These are phyloP conservation scores for Penicillium freii DNA, from an alignment of 2,329 filamentous ascomycete species.

Conservation along the genomic window DNA sequence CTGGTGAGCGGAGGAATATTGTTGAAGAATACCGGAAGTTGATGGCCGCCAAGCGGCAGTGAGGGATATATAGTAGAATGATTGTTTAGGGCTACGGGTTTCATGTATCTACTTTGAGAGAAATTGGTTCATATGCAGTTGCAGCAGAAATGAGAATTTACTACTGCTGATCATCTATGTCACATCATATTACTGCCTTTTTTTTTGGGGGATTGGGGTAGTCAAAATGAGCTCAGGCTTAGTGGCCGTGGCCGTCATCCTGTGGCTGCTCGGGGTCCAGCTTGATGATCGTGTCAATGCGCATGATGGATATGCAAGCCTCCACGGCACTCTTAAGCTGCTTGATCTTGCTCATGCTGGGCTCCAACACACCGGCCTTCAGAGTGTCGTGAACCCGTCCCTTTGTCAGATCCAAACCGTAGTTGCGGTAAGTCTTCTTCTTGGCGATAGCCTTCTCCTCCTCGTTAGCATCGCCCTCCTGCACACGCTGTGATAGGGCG, in stretches of 20 bases:
- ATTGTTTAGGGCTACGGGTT: background rate
- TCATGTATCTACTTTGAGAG: slow-evolving; percentile 6
- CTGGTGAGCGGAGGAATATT: slow-evolving; percentile 66
- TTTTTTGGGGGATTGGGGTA: slow-evolving; percentile 19
- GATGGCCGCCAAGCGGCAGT: slow-evolving; percentile 57
- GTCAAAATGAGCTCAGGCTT: slow-evolving; percentile 30
- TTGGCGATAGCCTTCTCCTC: slow-evolving; percentile 86
- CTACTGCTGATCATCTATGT: slow-evolving; percentile 27
- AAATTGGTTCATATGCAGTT: slow-evolving; percentile 20
- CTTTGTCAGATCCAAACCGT: slow-evolving; percentile 84
- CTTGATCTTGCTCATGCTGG: slow-evolving; percentile 96
- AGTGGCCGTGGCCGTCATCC: slow-evolving; percentile 85
- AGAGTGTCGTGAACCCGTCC: slow-evolving; percentile 91
- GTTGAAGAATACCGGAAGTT: slow-evolving; percentile 70
- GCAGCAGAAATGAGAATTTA: slow-evolving; percentile 16
- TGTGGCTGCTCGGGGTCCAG: slow-evolving; percentile 84
- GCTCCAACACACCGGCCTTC: slow-evolving; percentile 93
- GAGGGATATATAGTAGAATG: slow-evolving; percentile 1
- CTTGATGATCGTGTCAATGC: slow-evolving; percentile 98
- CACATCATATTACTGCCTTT: slow-evolving; percentile 37
- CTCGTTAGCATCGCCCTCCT: slow-evolving; percentile 72
- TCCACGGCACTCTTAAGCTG: slow-evolving; percentile 98
- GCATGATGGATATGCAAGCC: slow-evolving; percentile 98
- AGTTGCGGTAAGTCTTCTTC: slow-evolving; percentile 98
- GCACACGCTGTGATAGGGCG: slow-evolving; percentile 86